A percentile compares a stretch with the other conserved stretches of the same genome.
These are phyloP conservation scores for Pseudoperonospora humuli DNA, from an alignment of 352 stramenopile species.

Conservation along the genomic window DNA sequence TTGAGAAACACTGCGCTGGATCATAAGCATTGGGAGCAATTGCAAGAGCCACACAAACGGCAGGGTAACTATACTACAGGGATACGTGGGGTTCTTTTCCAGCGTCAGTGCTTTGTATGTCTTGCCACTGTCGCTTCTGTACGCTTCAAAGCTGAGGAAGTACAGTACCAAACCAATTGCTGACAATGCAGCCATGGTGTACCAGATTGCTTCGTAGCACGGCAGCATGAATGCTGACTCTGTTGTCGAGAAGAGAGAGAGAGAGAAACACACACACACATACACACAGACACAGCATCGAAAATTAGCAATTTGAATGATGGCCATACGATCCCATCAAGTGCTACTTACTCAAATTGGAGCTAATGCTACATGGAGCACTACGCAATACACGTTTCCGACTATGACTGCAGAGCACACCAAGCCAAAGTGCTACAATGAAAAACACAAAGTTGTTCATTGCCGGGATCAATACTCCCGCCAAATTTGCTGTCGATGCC, in stretches of 20 bases:
- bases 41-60: constrained; percentile 71
- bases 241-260: constrained; percentile 14
- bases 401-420: constrained; percentile 67
- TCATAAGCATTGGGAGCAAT: constrained; percentile 79
- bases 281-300: constrained; percentile 4
- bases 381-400: constrained; percentile 63
- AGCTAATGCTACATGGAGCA: constrained; percentile 45
- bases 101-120: constrained; percentile 12
- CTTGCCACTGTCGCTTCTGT: constrained; percentile 13
- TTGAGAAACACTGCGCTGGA: constrained; percentile 71
- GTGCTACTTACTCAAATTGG: constrained; percentile 59
- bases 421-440: constrained; percentile 59
- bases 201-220: constrained; percentile 82
- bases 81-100: constrained; percentile 28
- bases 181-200: constrained; percentile 59
- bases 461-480: constrained; percentile 42
- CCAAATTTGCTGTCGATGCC: constrained; percentile 36
- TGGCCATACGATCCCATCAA: background rate
- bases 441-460: constrained; percentile 70
- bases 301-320: background rate
- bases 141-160: constrained; percentile 38
- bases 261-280: too few species aligned
- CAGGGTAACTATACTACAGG: constrained; percentile 46
- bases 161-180: constrained; percentile 45
- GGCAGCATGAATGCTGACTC: constrained; percentile 83